These are phyloP conservation scores for Cutaneotrichosporon sp. DNA, from an alignment of 1,284 basidiomycete genomes.

Conservation along the genomic window DNA sequence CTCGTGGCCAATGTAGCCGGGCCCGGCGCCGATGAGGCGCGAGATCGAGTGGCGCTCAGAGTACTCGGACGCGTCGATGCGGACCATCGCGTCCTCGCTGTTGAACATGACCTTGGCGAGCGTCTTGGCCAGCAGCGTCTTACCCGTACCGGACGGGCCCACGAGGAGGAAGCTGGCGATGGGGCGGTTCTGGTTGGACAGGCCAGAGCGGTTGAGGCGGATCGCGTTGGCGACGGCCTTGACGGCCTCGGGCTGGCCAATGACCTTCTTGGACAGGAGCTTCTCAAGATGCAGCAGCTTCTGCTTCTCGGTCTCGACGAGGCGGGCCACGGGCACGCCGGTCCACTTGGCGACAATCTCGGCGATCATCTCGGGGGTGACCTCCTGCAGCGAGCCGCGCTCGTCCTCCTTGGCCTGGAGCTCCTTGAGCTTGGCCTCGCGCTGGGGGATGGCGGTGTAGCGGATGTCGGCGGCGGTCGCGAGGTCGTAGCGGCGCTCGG, in stretches of 20 bases:
- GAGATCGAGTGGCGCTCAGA: conserved; percentile 60
- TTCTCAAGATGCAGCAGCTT: conserved; percentile 59
- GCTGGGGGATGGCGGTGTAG: conserved; percentile 90
- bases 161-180: conserved; percentile 60
- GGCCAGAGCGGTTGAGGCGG: conserved; percentile 60
- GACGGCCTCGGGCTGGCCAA: conserved; percentile 62
- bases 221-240: conserved; percentile 62
- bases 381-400: conserved; percentile 50
- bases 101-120: conserved; percentile 60
- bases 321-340: conserved; percentile 49
- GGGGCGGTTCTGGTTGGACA: conserved; percentile 59
- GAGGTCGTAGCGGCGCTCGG: conserved; percentile 83
- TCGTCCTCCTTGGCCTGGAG: conserved; percentile 59
- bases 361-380: conserved; percentile 59
- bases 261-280: conserved; percentile 56
- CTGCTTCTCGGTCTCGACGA: conserved; percentile 54
- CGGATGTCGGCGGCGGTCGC: conserved; percentile 84
- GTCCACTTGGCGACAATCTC: conserved; percentile 60
- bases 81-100: conserved; percentile 59
- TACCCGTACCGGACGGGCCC: conserved; percentile 59
- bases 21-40: conserved; percentile 59
- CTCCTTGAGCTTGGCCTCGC: conserved; percentile 68
- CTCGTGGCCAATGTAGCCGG: conserved; percentile 62
- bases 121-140: conserved; percentile 60
- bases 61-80: conserved; percentile 60